Conservation (phyloP, 805 yeast genomes). For the Nakazawaea molendinolei region DNA sequence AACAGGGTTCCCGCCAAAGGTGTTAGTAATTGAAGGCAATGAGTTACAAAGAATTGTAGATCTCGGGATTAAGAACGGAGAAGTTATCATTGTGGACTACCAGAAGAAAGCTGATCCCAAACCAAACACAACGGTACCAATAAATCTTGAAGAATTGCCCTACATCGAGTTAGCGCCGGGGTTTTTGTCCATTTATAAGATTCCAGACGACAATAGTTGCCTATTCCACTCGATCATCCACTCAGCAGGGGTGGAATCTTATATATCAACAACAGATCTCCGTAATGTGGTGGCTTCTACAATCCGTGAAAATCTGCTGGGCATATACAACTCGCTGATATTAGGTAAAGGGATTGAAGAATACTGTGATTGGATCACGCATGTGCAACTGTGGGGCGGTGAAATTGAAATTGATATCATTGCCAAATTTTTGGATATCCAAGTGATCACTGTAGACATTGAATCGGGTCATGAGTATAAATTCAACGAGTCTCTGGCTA, state of each 20-base stretch:
- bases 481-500: conserved; percentile 35
- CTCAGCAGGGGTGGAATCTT: conserved; percentile 27
- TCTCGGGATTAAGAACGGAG: conserved; percentile 51
- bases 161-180: conserved; percentile 19
- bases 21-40: conserved; percentile 25
- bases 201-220: conserved; percentile 77
- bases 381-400: conserved; percentile 73
- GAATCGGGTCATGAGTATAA: conserved; percentile 51
- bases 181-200: conserved; percentile 43
- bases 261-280: conserved; percentile 30
- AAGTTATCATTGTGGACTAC: conserved; percentile 40
- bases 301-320: conserved; percentile 34
- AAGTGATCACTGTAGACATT: conserved; percentile 58
- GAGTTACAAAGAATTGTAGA: conserved; percentile 23
- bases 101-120: neutral
- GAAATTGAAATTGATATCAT: conserved; percentile 69
- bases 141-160: conserved; percentile 7
- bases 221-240: conserved; percentile 61
- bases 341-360: conserved; percentile 43
- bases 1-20: conserved; percentile 58
- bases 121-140: conserved; percentile 9
- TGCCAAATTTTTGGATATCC: conserved; percentile 41
- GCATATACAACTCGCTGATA: conserved; percentile 45
- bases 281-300: conserved; percentile 44
- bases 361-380: conserved; percentile 56